phyloP scores from a whole-genome alignment of 495 filamentous ascomycete species.

The Aspergillus hancockii region DNA sequence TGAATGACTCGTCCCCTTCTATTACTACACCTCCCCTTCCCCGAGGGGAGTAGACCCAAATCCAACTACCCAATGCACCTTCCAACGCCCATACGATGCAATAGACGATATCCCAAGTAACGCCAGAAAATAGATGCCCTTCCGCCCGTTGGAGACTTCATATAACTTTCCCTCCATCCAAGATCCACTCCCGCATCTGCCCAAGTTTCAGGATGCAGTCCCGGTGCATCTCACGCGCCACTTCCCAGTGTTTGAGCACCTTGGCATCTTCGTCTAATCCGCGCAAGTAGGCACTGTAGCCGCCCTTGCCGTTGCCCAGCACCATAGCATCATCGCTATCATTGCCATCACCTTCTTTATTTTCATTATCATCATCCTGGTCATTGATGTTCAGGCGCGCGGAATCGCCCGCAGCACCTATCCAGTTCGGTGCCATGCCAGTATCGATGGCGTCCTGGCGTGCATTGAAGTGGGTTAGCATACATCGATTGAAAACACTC shows the following conservation, averaged over 20 bases:
- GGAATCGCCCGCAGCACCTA: conserved; percentile 55
- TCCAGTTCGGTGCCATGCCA: conserved; percentile 55
- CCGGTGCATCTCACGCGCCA: conserved; percentile 64
- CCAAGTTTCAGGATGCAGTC: conserved; percentile 60
- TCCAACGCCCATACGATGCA: conserved; percentile 19
- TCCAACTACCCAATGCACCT: conserved; percentile 1
- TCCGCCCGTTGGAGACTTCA: conserved; percentile 9
- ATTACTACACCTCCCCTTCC: conserved; percentile 1
- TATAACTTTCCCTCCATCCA: conserved; percentile 38
- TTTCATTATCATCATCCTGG: conserved; percentile 22
- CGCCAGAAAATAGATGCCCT: background rate
- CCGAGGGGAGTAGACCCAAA: too few species aligned
- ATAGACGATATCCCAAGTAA: background rate
- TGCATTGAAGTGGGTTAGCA: conserved; percentile 66
- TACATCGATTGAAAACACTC: conserved; percentile 62
- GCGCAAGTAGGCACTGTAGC: conserved; percentile 58
- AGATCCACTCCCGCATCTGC: conserved; percentile 53
- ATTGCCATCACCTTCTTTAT: conserved; percentile 15
- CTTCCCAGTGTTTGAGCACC: conserved; percentile 64
- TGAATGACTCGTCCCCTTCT: background rate
- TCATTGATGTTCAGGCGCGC: conserved; percentile 28
- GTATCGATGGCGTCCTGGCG: conserved; percentile 58
- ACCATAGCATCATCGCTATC: conserved; percentile 30
- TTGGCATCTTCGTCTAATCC: conserved; percentile 64
- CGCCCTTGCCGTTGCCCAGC: conserved; percentile 36